Percentiles rank a stretch among this genome's conserved stretches.
Conservation (phyloP, 1,139 yeast species). For the Suhomyces taliae region DNA sequence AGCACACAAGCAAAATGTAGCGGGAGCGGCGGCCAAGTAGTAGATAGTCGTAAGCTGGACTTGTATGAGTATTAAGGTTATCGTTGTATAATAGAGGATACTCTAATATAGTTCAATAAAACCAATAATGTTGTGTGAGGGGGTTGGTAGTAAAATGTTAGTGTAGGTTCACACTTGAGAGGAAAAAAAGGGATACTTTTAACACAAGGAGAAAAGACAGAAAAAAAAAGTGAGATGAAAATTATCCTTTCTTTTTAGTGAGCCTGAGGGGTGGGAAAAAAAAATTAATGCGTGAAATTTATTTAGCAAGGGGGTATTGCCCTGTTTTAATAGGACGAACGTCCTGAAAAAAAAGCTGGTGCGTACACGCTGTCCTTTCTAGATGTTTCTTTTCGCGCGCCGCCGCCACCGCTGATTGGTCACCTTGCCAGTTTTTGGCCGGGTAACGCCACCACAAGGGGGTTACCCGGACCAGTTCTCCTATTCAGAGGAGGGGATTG, state of each 20-base stretch:
- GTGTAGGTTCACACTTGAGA: conserved; percentile 11
- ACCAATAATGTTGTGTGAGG: conserved; percentile 1
- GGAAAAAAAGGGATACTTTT: conserved; percentile 15
- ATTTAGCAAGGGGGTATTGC: conserved; percentile 7
- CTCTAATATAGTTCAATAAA: conserved; percentile 2
- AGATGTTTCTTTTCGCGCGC: conserved; percentile 1
- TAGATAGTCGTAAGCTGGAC: neutral
- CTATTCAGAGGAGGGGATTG: conserved; percentile 1
- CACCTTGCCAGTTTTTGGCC: neutral
- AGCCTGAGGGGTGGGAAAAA: neutral
- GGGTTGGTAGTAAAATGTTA: conserved; percentile 7
- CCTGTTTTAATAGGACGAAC: conserved; percentile 9
- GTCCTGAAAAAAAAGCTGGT: conserved; percentile 5
- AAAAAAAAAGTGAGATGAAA: conserved; percentile 8
- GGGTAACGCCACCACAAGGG: conserved; percentile 4
- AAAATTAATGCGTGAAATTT: conserved; percentile 3
- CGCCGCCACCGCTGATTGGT: conserved; percentile 7
- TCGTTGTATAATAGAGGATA: conserved; percentile 1
- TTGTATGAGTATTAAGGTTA: neutral
- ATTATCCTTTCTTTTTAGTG: conserved; percentile 3
- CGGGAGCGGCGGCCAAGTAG: neutral
- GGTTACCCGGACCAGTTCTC: conserved; percentile 11
- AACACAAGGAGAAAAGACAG: conserved; percentile 11
- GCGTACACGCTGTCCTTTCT: conserved; percentile 1
- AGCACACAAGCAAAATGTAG: neutral